A percentile compares a stretch with the other conserved stretches of the same genome.
Conservation (phyloP, 2,329 filamentous ascomycete genomes). For the Xylariales sp. region DNA sequence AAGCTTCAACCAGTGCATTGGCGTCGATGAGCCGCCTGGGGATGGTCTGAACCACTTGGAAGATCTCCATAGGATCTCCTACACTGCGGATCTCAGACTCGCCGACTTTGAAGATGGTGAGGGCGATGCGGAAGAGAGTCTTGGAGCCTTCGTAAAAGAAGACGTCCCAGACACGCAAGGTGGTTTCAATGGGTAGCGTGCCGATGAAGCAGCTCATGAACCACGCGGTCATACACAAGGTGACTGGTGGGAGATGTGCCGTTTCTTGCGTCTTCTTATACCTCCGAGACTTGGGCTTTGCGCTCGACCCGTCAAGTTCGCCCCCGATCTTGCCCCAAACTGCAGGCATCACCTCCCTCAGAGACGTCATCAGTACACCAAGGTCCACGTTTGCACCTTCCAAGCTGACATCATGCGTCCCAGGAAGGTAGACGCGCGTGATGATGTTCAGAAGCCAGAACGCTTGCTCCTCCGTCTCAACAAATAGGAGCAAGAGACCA, state of each 20-base stretch:
- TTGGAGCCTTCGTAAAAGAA: conserved; percentile 96
- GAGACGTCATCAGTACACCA: conserved; percentile 82
- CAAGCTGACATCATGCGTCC: conserved; percentile 85
- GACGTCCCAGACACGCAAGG: conserved; percentile 88
- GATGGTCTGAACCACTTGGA: conserved; percentile 86
- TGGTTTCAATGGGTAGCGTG: conserved; percentile 85
- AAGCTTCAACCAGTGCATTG: conserved; percentile 76
- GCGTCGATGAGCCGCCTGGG: conserved; percentile 78
- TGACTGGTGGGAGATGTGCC: conserved; percentile 76
- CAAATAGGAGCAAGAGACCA: conserved; percentile 82
- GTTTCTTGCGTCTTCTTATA: conserved; percentile 35
- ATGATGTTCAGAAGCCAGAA: conserved; percentile 95
- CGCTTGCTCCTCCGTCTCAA: conserved; percentile 81
- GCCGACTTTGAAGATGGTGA: conserved; percentile 86
- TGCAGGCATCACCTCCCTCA: conserved; percentile 75
- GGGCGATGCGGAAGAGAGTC: conserved; percentile 85
- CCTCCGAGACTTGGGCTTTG: conserved; percentile 32
- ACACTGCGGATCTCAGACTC: conserved; percentile 77
- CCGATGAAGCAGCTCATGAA: conserved; percentile 98
- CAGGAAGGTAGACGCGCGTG: conserved; percentile 80
- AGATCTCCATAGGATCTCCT: conserved; percentile 88
- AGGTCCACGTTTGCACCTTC: conserved; percentile 93
- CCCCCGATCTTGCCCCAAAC: conserved; percentile 87
- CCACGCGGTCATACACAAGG: conserved; percentile 90
- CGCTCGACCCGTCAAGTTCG: conserved; percentile 55